Evolutionary conservation across 2,329 filamentous ascomycete genomes (phyloP).

Genomic region (Aspergillus sojae): DNA sequence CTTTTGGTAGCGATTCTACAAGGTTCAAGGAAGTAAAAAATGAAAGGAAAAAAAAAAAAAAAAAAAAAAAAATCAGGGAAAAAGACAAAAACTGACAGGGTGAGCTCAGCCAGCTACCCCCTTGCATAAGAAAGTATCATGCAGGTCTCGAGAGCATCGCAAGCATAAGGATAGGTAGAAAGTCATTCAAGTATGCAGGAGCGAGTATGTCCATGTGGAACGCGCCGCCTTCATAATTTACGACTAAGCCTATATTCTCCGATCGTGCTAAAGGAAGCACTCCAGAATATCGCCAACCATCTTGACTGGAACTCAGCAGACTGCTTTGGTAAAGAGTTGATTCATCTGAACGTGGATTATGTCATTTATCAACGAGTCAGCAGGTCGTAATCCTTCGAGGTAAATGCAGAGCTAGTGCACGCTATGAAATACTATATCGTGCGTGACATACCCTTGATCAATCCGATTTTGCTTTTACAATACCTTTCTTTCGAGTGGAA

Average conservation of each 20-base stretch:
- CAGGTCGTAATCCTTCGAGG: background rate
- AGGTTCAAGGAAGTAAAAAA: no score
- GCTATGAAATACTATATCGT: no score
- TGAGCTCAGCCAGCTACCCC: background rate
- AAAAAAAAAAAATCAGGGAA: no score
- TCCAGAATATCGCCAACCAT: background rate
- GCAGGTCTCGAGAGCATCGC: background rate
- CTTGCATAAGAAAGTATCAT: constrained; percentile 2
- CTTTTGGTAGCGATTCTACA: background rate
- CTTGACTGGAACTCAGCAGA: background rate
- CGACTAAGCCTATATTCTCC: background rate
- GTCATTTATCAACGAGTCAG: background rate
- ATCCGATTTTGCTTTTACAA: background rate
- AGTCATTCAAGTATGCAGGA: background rate
- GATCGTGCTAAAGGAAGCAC: background rate
- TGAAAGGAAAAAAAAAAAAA: background rate
- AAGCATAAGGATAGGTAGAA: background rate
- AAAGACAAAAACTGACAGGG: background rate
- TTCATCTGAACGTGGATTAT: background rate
- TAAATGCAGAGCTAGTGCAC: background rate
- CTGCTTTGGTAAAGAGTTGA: background rate
- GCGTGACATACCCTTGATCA: background rate
- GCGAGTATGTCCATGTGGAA: background rate
- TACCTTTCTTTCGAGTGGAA: background rate
- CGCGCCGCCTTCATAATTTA: background rate